Conservation (phyloP, 305 asterid species). For the Lippia alba region DNA sequence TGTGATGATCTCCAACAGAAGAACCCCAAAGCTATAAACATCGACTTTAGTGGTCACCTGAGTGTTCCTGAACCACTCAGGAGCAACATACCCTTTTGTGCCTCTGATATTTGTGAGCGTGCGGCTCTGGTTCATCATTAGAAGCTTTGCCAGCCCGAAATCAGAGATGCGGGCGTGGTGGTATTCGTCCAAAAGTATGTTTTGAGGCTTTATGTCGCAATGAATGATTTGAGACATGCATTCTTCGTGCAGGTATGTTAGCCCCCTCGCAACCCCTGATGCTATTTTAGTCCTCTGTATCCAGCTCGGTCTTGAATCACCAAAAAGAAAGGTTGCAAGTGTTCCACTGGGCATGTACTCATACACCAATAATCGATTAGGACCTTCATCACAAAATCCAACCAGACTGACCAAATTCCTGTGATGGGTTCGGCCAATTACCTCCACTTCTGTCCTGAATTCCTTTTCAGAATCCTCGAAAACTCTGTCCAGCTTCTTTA, state of each 20-base stretch:
- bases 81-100: slow-evolving; percentile 69
- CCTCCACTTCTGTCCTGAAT: slow-evolving; percentile 56
- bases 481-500: slow-evolving; percentile 53
- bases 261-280: slow-evolving; percentile 51
- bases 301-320: slow-evolving; percentile 46
- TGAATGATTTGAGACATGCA: slow-evolving; percentile 63
- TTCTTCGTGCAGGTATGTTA: slow-evolving; percentile 63
- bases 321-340: slow-evolving; percentile 48
- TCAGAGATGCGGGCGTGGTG: slow-evolving; percentile 56
- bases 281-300: slow-evolving; percentile 46
- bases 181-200: slow-evolving; percentile 60
- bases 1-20: slow-evolving; percentile 55
- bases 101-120: slow-evolving; percentile 52
- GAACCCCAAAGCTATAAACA: slow-evolving; percentile 64
- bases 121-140: slow-evolving; percentile 50
- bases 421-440: slow-evolving; percentile 61
- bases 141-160: slow-evolving; percentile 62
- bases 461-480: slow-evolving; percentile 53
- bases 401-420: slow-evolving; percentile 61
- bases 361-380: slow-evolving; percentile 54
- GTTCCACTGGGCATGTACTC: slow-evolving; percentile 64
- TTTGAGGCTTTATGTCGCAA: slow-evolving; percentile 74
- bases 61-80: slow-evolving; percentile 64
- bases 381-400: slow-evolving; percentile 67
- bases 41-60: slow-evolving; percentile 49